Conservation (phyloP, 2,329 filamentous ascomycete species). For the Colletotrichum phormii region DNA sequence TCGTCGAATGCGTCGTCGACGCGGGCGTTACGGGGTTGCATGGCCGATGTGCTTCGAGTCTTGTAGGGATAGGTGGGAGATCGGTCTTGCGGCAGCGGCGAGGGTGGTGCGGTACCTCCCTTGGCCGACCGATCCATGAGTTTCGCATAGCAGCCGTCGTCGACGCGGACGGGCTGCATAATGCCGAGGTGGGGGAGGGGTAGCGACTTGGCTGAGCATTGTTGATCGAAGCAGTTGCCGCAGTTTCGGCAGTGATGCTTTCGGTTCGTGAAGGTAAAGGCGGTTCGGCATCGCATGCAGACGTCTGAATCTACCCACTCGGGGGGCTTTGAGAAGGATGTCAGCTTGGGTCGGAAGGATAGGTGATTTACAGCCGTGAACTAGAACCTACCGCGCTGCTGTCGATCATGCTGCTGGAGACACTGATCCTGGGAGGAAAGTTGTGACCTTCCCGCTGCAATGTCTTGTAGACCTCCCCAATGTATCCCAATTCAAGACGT, state of each 20-base stretch:
- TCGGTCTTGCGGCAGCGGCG: constrained; percentile 48
- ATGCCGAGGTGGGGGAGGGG: constrained; percentile 95
- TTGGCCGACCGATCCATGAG: constrained; percentile 79
- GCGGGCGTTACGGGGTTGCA: constrained; percentile 91
- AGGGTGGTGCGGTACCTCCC: constrained; percentile 43
- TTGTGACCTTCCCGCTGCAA: constrained; percentile 87
- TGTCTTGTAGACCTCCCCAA: constrained; percentile 86
- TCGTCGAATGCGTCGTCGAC: constrained; percentile 94
- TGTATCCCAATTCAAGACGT: constrained; percentile 84
- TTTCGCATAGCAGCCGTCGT: constrained; percentile 94
- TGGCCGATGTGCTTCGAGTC: constrained; percentile 72
- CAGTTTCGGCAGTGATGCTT: constrained; percentile 99
- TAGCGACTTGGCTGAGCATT: constrained; percentile 90
- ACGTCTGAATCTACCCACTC: constrained; percentile 99
- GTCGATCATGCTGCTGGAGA: constrained; percentile 98
- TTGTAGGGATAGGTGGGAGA: constrained; percentile 67
- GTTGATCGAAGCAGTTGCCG: constrained; percentile 95
- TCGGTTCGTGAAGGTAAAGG: constrained; percentile 97
- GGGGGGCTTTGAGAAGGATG: constrained; percentile 72
- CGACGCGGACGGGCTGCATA: constrained; percentile 88
- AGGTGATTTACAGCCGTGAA: background rate
- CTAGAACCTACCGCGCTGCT: constrained; percentile 82
- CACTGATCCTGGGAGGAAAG: constrained; percentile 87
- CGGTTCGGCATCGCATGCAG: constrained; percentile 95
- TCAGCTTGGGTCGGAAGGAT: constrained; percentile 5